Evolutionary conservation across 352 stramenopile species (phyloP), one percentile per base, ranked within the genome.

Genomic region (Phytopythium litorale): DNA sequence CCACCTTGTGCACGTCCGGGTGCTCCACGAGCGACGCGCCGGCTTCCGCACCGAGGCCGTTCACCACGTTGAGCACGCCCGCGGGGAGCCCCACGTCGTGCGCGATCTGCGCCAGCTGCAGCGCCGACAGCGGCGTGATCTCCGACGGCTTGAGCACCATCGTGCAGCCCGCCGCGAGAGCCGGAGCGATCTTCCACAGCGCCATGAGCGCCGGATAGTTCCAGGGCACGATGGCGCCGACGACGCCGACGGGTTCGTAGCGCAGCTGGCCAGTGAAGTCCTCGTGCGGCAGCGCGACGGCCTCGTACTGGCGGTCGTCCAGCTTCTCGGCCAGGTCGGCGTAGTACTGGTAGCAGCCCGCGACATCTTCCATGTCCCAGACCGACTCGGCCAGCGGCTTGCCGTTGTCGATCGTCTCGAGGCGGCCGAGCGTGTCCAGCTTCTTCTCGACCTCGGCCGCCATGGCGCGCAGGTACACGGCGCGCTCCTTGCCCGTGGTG

Each of bases 101-200:
- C 7, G 70, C 68, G 12, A 97, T 70, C 12, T 81, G 68, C 0
- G 70, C 88, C 21, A 98, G 63, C 42, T 89, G 75, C 35, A 97
- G 65, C n/a, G 83, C 84, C 9, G 72, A 86, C n/a, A 97, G 63
- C 56, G 97, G 97, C 19, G 97, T 99, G 25, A 98, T 64, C 60
- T 98, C 96, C 13, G 91, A 80, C 16, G 97, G 95, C 74, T 99
- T 99, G 37, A 98, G 68, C 12, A 99, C 88, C 35, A 89, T 72
- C 1, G 96, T 98, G 76, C 96, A 99, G 16, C 97, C 97, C 1
- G 91, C 91, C 13, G 91, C 85, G 28, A 99, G 72, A 5, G 94
- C 94, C 7, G 89, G 89, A 7, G 89, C 88, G 19, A 95, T 66
- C 67, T 91, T 91, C 79, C 81, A 88, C 18, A 87, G 60, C 19